A percentile compares a stretch with the other conserved stretches of the same genome.
phyloP scores from a whole-genome alignment of 1,139 yeast species.

The Kurtzmaniella quercitrusa region DNA sequence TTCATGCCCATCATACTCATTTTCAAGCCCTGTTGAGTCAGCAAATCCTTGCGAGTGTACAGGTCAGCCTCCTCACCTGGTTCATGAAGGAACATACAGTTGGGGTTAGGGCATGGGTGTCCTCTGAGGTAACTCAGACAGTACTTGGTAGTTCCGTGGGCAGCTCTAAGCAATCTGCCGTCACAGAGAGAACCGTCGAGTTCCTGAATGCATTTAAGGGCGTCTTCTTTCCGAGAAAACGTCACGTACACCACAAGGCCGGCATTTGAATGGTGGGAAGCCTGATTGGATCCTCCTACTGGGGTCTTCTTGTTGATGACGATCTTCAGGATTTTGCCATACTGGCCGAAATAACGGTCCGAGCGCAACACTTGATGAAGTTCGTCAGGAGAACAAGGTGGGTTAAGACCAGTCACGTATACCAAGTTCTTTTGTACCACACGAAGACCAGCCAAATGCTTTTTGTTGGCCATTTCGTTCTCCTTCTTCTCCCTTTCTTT shows the following conservation, averaged over 20 bases:
- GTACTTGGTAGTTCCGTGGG: conserved; percentile 97
- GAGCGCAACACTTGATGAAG: conserved; percentile 79
- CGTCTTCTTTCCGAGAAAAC: conserved; percentile 89
- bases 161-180: conserved; percentile 83
- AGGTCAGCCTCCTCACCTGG: conserved; percentile 99
- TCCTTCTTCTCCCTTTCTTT: conserved; percentile 91
- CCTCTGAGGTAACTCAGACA: conserved; percentile 94
- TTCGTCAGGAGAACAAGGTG: conserved; percentile 86
- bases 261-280: conserved; percentile 47
- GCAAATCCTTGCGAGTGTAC: conserved; percentile 87
- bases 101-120: conserved; percentile 96
- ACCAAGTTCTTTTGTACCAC: conserved; percentile 97
- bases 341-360: conserved; percentile 95
- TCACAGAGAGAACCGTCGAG: conserved; percentile 94
- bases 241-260: conserved; percentile 97
- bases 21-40: conserved; percentile 71
- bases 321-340: conserved; percentile 90
- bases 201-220: conserved; percentile 85
- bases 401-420: conserved; percentile 92
- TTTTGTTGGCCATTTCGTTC: conserved; percentile 81
- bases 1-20: conserved; percentile 46
- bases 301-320: conserved; percentile 84
- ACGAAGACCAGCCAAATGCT: conserved; percentile 93
- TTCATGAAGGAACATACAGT: conserved; percentile 98
- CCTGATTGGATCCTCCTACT: conserved; percentile 8